phyloP scores from a whole-genome alignment of 768 basidiomycete genomes.

The Russula emetica region DNA sequence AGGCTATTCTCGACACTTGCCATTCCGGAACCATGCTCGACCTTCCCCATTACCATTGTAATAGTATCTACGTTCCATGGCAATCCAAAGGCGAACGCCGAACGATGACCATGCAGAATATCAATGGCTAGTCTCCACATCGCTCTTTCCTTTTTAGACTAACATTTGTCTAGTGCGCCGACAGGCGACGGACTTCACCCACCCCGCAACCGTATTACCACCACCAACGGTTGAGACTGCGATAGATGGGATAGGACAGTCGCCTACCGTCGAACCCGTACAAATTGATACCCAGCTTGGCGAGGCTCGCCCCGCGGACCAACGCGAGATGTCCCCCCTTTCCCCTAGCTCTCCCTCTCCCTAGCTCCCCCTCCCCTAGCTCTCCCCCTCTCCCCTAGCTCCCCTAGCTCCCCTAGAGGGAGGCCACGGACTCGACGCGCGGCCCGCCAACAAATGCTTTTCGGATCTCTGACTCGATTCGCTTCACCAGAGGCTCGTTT shows the following conservation, averaged over 20 bases:
- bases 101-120: conserved; percentile 25
- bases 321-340: background rate
- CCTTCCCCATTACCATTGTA: conserved; percentile 31
- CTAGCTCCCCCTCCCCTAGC: too few species aligned
- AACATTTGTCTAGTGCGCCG: conserved; percentile 15
- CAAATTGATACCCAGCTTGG: background rate
- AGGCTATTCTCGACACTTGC: conserved; percentile 32
- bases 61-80: conserved; percentile 30
- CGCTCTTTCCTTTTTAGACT: background rate
- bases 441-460: background rate
- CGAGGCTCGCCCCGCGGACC: background rate
- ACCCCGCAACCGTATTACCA: background rate
- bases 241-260: background rate
- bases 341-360: too few species aligned
- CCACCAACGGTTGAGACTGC: background rate
- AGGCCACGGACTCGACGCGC: background rate
- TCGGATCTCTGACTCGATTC: conserved; percentile 13
- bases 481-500: conserved; percentile 26
- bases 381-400: too few species aligned
- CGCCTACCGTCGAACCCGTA: background rate
- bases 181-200: conserved; percentile 3
- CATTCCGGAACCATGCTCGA: conserved; percentile 32
- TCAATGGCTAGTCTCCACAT: conserved; percentile 17
- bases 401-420: background rate
- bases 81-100: conserved; percentile 29